phyloP scores from a whole-genome alignment of 148 eudicot species.

The Suaeda aralocaspica region DNA sequence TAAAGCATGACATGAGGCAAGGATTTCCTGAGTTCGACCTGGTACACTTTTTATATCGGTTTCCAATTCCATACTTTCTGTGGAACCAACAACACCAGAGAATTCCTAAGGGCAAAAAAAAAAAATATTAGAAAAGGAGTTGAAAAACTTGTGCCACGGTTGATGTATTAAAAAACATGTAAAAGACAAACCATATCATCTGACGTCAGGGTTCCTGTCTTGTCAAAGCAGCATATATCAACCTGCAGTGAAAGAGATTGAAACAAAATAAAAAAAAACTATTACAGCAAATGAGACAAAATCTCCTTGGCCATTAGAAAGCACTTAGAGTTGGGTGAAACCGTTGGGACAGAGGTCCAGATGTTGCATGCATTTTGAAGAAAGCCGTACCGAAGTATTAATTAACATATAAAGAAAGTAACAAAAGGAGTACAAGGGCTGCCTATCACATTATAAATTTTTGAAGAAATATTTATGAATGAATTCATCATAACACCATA shows the following conservation, averaged over 20 bases:
- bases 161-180: conserved; percentile 1
- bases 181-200: conserved; percentile 88
- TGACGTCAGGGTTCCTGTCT: conserved; percentile 95
- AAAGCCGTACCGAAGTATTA: not conserved
- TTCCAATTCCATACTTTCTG: conserved; percentile 62
- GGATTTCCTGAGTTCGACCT: conserved; percentile 73
- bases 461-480: not conserved
- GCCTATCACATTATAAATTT: not conserved
- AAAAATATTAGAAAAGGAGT: not conserved
- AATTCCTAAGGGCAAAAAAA: conserved; percentile 59
- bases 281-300: not conserved
- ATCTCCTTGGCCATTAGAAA: not conserved
- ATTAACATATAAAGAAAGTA: not conserved
- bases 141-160: not conserved
- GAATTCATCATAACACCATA: not conserved
- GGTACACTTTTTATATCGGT: conserved; percentile 70
- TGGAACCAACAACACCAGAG: conserved; percentile 88
- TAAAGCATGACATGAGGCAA: conserved; percentile 96
- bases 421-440: not conserved
- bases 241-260: conserved; percentile 46
- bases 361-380: not conserved
- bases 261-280: not conserved
- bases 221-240: conserved; percentile 98
- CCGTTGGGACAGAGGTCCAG: not conserved
- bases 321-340: not conserved